Evolutionary conservation across 2,329 filamentous ascomycete genomes (phyloP).

Genomic region (Furcasterigmium furcatum): DNA sequence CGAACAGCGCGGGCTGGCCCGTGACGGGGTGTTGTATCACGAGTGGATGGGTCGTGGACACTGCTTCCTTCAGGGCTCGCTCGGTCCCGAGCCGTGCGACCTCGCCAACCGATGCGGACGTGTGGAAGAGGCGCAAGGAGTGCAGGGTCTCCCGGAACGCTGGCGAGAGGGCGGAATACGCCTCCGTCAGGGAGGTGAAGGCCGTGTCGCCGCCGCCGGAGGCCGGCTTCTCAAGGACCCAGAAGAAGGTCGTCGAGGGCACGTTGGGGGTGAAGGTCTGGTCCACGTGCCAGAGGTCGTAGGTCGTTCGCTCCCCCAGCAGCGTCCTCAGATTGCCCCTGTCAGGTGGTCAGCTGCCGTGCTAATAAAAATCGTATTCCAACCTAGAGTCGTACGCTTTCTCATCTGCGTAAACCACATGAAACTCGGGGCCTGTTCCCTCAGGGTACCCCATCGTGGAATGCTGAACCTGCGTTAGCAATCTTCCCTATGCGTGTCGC

Average conservation of each 20-base stretch:
- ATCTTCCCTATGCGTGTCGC: too few species aligned
- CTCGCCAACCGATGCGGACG: conserved; percentile 24
- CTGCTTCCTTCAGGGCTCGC: conserved; percentile 21
- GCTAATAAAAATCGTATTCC: too few species aligned
- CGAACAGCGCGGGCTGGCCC: conserved; percentile 19
- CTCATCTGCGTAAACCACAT: conserved; percentile 27
- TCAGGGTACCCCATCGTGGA: conserved; percentile 26
- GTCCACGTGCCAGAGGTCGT: conserved; percentile 27
- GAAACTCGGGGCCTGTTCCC: conserved; percentile 25
- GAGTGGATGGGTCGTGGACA: conserved; percentile 21
- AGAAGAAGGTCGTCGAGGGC: conserved; percentile 27
- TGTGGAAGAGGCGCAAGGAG: conserved; percentile 9
- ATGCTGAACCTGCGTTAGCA: conserved; percentile 10
- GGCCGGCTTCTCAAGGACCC: conserved; percentile 22
- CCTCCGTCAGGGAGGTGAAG: conserved; percentile 23
- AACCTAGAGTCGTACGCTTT: too few species aligned
- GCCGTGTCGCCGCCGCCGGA: conserved; percentile 22
- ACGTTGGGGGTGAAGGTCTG: conserved; percentile 27
- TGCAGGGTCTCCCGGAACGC: conserved; percentile 14
- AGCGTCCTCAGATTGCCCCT: conserved; percentile 23
- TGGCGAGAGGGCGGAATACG: conserved; percentile 22
- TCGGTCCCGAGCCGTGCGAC: conserved; percentile 21
- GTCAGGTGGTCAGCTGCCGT: too few species aligned
- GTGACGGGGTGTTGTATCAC: conserved; percentile 24
- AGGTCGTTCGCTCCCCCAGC: conserved; percentile 18